Base-by-base conservation (phyloP, 192 early-diverging fungal genomes). In the Dimargaris cristalligena region DNA sequence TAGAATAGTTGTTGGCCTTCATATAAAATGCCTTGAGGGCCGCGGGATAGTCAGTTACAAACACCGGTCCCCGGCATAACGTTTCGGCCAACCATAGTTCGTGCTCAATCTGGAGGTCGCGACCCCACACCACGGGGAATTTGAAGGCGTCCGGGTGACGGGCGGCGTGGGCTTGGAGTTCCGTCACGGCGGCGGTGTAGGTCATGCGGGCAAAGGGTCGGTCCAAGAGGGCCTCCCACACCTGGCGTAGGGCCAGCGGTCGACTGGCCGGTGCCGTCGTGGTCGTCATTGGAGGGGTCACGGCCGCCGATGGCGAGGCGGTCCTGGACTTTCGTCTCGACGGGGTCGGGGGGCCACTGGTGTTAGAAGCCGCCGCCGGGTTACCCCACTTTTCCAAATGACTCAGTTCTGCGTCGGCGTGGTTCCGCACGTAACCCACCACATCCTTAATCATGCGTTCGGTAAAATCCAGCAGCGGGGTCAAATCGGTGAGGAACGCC, bases 11-110 rank as follows among this genome's bases (percentile, higher is more conserved):
- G 51, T 83, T 80, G 1, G 63, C 71, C 35, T 80, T 67, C 91
- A 94, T 94, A 58, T 94, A 94, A 62, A 94, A 94, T 0, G 91
- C 87, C 66, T 94, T 94, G 31, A 88, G 61, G 11, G 59, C 63
- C 0, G 71, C 66, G 6, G 89, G 91, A 63, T 91, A 94, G 58
- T 91, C 83, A n/a, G 87, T 91, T 20, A 94, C 85, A 79, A 90
- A 94, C 2, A 94, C 85, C 1, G 91, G 91, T 9, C 66, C 69
- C n/a, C 76, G 66, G 63, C 70, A 84, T 48, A 80, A 70, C 14
- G 59, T 65, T 0, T 80, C 77, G 1, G 86, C 82, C 34, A 94
- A 66, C 69, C 80, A 91, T 59, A 81, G 80, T 64, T 94, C 91
- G 67, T 94, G 91, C 59, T 91, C 89, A 45, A 79, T 82, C 62